A percentile compares a stretch with the other conserved stretches of the same genome.
Evolutionary conservation across 192 early-diverging fungal genomes (phyloP).

Genomic region (Spizellomyces punctatus): DNA sequence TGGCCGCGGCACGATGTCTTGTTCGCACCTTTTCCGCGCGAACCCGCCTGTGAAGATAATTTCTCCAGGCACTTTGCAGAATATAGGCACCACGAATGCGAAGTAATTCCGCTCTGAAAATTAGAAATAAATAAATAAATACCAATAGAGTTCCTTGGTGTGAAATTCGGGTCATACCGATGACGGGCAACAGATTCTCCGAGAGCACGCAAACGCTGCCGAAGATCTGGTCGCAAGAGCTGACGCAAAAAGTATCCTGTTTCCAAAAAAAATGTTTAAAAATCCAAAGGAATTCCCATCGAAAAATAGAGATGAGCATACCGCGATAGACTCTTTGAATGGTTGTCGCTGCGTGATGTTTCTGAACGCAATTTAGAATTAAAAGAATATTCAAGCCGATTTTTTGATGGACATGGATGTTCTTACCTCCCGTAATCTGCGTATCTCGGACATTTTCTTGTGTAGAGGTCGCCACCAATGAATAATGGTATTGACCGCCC

Average conservation of each 20-base stretch:
- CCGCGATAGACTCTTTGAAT: slow-evolving; percentile 57
- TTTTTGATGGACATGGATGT: neutral
- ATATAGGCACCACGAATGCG: slow-evolving; percentile 52
- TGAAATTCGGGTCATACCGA: slow-evolving; percentile 9
- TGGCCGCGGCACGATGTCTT: slow-evolving; percentile 52
- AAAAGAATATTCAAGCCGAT: neutral
- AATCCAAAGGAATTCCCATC: slow-evolving; percentile 11
- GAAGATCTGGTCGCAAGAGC: slow-evolving; percentile 49
- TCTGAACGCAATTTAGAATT: slow-evolving; percentile 19
- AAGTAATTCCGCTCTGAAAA: slow-evolving; percentile 41
- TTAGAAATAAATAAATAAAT: neutral
- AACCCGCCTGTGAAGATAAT: slow-evolving; percentile 41
- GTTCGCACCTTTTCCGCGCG: slow-evolving; percentile 55
- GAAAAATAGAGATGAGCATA: slow-evolving; percentile 2
- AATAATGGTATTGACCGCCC: slow-evolving; percentile 51
- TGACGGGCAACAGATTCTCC: slow-evolving; percentile 51
- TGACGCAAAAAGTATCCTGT: slow-evolving; percentile 54
- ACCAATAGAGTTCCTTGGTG: neutral
- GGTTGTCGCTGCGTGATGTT: slow-evolving; percentile 46
- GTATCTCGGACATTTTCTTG: slow-evolving; percentile 42
- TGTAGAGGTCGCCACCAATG: slow-evolving; percentile 59
- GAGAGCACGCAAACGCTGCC: slow-evolving; percentile 40
- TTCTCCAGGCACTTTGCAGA: slow-evolving; percentile 55
- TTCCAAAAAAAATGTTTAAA: neutral
- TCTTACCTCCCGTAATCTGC: slow-evolving; percentile 40